These are phyloP conservation scores for Neoscytalidium dimidiatum DNA, from an alignment of 2,329 filamentous ascomycete genomes.

Conservation along the genomic window DNA sequence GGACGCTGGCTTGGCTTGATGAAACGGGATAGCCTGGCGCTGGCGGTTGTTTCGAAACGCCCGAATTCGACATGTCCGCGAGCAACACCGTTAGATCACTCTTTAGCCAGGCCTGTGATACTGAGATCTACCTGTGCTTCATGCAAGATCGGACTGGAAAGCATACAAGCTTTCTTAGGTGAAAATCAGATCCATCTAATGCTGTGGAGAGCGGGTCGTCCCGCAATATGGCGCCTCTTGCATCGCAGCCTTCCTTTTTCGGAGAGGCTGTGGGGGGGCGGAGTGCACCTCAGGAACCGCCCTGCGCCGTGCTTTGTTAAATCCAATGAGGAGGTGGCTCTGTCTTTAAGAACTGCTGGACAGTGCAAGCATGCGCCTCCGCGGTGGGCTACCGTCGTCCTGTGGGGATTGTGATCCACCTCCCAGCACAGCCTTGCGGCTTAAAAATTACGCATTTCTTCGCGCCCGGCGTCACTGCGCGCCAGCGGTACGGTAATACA, in stretches of 20 bases:
- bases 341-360: background rate
- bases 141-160: background rate
- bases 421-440: conserved; percentile 8
- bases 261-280: background rate
- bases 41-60: background rate
- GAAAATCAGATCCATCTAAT: background rate
- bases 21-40: background rate
- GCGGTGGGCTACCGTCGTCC: background rate
- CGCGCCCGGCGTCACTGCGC: background rate
- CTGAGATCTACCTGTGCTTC: background rate
- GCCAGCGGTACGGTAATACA: background rate
- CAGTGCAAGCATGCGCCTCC: background rate
- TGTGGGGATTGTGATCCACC: conserved; percentile 3
- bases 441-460: conserved; percentile 1
- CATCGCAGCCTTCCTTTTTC: background rate
- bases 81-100: background rate
- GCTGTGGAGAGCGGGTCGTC: conserved; percentile 8
- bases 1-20: background rate
- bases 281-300: background rate
- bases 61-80: background rate
- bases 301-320: background rate
- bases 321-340: background rate
- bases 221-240: background rate
- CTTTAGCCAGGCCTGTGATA: background rate
- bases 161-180: background rate